Evolutionary conservation across 2,329 filamentous ascomycete species (phyloP).

Genomic region (Botrytis sinoallii): DNA sequence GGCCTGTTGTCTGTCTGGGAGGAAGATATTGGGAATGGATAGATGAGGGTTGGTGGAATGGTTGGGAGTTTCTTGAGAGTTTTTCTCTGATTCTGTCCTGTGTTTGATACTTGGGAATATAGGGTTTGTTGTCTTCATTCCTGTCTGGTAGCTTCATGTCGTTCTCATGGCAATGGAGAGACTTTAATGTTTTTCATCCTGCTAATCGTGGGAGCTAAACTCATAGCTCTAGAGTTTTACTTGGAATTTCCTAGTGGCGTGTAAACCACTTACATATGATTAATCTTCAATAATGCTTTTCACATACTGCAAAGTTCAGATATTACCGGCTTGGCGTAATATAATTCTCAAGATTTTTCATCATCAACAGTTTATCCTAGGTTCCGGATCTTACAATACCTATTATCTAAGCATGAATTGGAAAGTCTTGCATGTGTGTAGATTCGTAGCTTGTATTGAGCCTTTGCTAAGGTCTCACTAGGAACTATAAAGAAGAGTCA

Average conservation of each 20-base stretch:
- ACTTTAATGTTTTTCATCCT: neutral
- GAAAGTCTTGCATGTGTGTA: neutral
- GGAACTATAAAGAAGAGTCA: neutral
- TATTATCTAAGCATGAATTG: neutral
- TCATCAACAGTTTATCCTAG: neutral
- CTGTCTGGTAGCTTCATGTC: neutral
- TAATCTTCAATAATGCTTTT: neutral
- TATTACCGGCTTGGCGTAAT: neutral
- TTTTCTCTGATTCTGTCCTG: neutral
- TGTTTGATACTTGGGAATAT: neutral
- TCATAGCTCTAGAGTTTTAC: neutral
- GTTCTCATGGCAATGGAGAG: neutral
- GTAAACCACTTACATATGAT: neutral
- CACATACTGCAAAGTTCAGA: neutral
- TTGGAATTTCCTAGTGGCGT: neutral
- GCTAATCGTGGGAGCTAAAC: accelerated
- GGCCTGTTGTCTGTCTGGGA: neutral
- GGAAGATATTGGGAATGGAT: neutral
- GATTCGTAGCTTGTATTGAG: neutral
- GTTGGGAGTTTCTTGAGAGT: neutral
- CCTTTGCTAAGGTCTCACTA: neutral
- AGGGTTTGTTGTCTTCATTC: neutral
- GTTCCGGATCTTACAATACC: neutral
- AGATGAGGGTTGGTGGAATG: neutral
- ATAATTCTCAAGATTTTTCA: neutral